Evolutionary conservation across 176 grass and related monocot genomes (phyloP), one percentile per base, ranked within the genome.

Genomic region (Alopecurus myosuroides): DNA sequence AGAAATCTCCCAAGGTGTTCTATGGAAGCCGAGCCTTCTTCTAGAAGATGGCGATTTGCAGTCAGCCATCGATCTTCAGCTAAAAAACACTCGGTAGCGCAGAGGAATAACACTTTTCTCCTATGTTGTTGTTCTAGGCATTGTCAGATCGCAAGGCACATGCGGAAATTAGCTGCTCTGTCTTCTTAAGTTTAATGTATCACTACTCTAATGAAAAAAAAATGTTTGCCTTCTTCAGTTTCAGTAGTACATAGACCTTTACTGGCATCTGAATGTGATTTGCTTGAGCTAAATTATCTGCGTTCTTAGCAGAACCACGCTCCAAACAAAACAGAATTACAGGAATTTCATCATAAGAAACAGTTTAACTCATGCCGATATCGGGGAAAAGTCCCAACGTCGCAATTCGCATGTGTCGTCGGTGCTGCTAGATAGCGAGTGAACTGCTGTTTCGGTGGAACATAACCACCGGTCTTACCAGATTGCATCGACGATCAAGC

Each of bases 21-120:
- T 99, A 99, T 20, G 97, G 97, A 87, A 99, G 97, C 78, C 76
- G 97, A 61, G 97, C 97, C 41, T 99, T 99, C 97, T 99, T 99
- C 90, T 46, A 13, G 50, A 91, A 91, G 89, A 81, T 61, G 89
- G 68, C 89, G 7, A 84, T 84, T 87, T 81, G 89, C 85, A 52
- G 67, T n/a, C 85, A 52, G 67, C 18, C 85, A 82, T 84, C 70
- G 13, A 63, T 80, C 89, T 83, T 80, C 81, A 87, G 49, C 85
- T 77, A 49, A 80, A 83, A 83, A 53, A 53, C 51, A 44, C 77
- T 76, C 60, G 49, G 48, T 87, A 91, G 89, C 26, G 69, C 89
- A 87, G 85, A 71, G 25, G 76, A 87, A 88, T 91, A 85, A 85
- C 85, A 80, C 61, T 26, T 31, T 91, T 88, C 81, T 87, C 81